A percentile compares a stretch with the other conserved stretches of the same genome.
These are phyloP conservation scores for Lagenidium giganteum DNA, from an alignment of 352 stramenopile genomes.

Conservation along the genomic window DNA sequence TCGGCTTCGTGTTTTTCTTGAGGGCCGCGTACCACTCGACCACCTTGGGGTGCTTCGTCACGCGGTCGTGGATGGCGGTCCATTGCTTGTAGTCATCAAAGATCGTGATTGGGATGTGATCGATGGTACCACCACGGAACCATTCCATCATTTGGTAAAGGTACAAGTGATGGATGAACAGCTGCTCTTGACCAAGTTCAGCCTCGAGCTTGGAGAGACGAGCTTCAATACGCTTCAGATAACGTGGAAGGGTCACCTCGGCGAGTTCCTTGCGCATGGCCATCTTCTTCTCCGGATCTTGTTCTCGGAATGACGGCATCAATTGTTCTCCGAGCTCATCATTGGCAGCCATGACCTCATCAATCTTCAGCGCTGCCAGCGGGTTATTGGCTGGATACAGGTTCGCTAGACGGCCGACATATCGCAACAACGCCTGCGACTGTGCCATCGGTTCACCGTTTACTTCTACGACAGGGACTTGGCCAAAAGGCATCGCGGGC, in stretches of 20 bases:
- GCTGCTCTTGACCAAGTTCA: slow-evolving; percentile 10
- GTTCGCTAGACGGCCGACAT: slow-evolving; percentile 39
- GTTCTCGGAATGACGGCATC: slow-evolving; percentile 25
- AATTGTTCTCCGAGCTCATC: slow-evolving; percentile 33
- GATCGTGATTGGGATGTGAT: slow-evolving; percentile 28
- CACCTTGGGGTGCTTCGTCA: slow-evolving; percentile 5
- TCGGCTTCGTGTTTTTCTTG: slow-evolving; percentile 7
- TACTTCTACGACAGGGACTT: slow-evolving; percentile 38
- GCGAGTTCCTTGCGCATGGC: slow-evolving; percentile 17
- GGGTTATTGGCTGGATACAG: slow-evolving; percentile 33
- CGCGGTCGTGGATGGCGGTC: slow-evolving; percentile 4
- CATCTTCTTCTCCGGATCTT: slow-evolving; percentile 19
- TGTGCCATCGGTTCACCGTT: slow-evolving; percentile 38
- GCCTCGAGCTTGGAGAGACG: too few species aligned
- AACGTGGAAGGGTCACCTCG: too few species aligned
- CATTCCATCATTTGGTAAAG: slow-evolving; percentile 18
- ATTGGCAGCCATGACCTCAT: slow-evolving; percentile 38
- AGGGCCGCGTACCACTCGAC: slow-evolving; percentile 9
- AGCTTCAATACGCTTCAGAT: too few species aligned
- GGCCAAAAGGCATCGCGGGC: slow-evolving; percentile 28
- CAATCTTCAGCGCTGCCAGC: slow-evolving; percentile 21
- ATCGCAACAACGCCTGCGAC: slow-evolving; percentile 46
- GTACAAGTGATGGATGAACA: slow-evolving; percentile 28
- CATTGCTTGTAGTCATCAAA: slow-evolving; percentile 13
- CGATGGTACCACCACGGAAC: slow-evolving; percentile 19